Evolutionary conservation across 768 basidiomycete species (phyloP).

Genomic region (Scleroderma bovista): DNA sequence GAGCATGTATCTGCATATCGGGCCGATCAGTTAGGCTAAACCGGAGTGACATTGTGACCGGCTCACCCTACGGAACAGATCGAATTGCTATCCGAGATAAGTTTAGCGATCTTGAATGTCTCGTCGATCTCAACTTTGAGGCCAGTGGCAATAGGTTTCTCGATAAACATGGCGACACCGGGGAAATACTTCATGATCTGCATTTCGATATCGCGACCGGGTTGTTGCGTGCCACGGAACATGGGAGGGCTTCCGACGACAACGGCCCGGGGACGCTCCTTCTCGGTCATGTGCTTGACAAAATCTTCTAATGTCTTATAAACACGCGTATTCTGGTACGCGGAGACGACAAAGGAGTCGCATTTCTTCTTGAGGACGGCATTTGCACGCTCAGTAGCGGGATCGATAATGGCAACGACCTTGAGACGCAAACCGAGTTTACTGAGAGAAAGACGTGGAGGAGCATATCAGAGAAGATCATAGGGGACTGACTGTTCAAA

Average conservation of each 20-base stretch:
- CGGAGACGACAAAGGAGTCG: conserved; percentile 87
- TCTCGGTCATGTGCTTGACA: conserved; percentile 57
- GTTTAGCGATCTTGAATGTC: conserved; percentile 65
- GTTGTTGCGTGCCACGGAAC: conserved; percentile 75
- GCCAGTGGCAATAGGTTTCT: conserved; percentile 89
- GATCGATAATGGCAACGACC: conserved; percentile 92
- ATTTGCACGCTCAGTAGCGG: conserved; percentile 73
- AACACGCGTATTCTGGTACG: conserved; percentile 83
- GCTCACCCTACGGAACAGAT: conserved; percentile 86
- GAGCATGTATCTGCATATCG: conserved; percentile 71
- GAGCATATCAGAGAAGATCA: background rate
- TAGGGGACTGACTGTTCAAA: conserved; percentile 68
- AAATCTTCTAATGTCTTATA: conserved; percentile 87
- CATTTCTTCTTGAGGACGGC: conserved; percentile 85
- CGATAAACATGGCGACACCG: conserved; percentile 82
- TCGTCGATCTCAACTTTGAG: conserved; percentile 61
- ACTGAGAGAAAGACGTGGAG: conserved; percentile 34
- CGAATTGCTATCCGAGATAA: conserved; percentile 62
- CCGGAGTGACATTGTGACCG: background rate
- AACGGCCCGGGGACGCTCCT: conserved; percentile 71
- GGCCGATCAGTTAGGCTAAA: background rate
- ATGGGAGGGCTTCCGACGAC: conserved; percentile 91
- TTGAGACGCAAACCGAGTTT: conserved; percentile 96
- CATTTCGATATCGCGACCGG: conserved; percentile 80
- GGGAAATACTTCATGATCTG: conserved; percentile 87